Conservation (phyloP, 2,329 filamentous ascomycete genomes). For the Stenocarpella maydis region DNA sequence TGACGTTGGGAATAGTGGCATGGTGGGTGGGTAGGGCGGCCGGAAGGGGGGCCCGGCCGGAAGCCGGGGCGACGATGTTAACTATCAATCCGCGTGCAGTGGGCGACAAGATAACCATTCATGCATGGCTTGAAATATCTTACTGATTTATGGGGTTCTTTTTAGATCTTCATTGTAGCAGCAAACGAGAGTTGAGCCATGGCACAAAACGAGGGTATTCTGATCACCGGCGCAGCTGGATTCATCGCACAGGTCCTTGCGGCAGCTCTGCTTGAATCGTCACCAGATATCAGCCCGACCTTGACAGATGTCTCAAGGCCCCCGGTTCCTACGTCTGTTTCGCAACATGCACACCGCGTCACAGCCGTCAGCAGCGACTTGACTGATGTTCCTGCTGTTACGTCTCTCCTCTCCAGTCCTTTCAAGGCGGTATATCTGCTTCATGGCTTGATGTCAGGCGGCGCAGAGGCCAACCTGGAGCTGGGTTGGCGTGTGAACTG, state of each 20-base stretch:
- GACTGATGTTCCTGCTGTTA: neutral
- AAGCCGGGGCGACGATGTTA: no score
- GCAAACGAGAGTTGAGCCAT: no score
- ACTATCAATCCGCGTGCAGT: no score
- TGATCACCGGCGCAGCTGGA: conserved; percentile 70
- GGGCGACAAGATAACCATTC: no score
- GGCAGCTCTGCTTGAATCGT: conserved; percentile 57
- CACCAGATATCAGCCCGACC: conserved; percentile 51
- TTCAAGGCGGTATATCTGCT: conserved; percentile 57
- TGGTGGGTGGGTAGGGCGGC: no score
- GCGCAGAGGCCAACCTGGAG: conserved; percentile 66
- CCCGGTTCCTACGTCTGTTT: neutral
- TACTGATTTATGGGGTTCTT: no score
- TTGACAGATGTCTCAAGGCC: conserved; percentile 56
- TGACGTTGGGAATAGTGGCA: no score
- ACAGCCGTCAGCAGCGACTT: neutral
- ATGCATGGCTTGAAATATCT: no score
- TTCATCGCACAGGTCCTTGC: conserved; percentile 71
- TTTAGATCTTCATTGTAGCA: neutral
- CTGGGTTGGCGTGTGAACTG: conserved; percentile 16
- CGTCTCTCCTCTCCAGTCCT: neutral
- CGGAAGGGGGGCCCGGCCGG: no score
- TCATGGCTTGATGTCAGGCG: conserved; percentile 71
- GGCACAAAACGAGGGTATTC: conserved; percentile 46
- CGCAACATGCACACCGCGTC: neutral